These are phyloP conservation scores for Myotisia sp. DNA, from an alignment of 2,329 filamentous ascomycete genomes.

Conservation along the genomic window DNA sequence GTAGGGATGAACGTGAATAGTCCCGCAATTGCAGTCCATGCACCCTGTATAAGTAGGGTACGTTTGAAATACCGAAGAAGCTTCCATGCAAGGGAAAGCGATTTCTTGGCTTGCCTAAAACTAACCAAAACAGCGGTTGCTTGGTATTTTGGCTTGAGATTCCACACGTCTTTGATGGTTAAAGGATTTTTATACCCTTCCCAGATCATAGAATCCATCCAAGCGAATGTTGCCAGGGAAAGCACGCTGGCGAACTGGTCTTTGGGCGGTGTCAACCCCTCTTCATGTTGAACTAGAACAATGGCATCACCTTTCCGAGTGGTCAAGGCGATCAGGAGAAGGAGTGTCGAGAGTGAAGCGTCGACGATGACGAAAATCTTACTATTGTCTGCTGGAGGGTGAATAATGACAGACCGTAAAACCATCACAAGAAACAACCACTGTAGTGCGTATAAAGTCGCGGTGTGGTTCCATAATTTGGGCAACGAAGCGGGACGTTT, in stretches of 20 bases:
- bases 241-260: conserved; percentile 81
- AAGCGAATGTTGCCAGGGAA: conserved; percentile 74
- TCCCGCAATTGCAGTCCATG: conserved; percentile 65
- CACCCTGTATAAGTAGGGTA: conserved; percentile 59
- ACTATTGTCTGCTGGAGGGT: conserved; percentile 50
- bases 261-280: conserved; percentile 68
- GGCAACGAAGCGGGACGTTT: conserved; percentile 53
- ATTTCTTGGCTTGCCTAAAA: conserved; percentile 76
- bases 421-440: conserved; percentile 65
- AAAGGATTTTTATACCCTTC: conserved; percentile 74
- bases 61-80: conserved; percentile 72
- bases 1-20: conserved; percentile 85
- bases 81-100: conserved; percentile 62
- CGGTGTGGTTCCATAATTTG: conserved; percentile 83
- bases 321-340: conserved; percentile 62
- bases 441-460: conserved; percentile 63
- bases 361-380: conserved; percentile 55
- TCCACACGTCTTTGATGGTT: conserved; percentile 81
- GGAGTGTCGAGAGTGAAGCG: conserved; percentile 58
- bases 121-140: conserved; percentile 63
- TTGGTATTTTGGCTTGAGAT: conserved; percentile 75
- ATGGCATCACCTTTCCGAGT: conserved; percentile 87
- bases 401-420: conserved; percentile 74
- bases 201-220: conserved; percentile 82
- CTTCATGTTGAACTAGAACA: conserved; percentile 77